Evolutionary conservation across 1,139 yeast species (phyloP).

Genomic region (Geotrichum bryndzae): DNA sequence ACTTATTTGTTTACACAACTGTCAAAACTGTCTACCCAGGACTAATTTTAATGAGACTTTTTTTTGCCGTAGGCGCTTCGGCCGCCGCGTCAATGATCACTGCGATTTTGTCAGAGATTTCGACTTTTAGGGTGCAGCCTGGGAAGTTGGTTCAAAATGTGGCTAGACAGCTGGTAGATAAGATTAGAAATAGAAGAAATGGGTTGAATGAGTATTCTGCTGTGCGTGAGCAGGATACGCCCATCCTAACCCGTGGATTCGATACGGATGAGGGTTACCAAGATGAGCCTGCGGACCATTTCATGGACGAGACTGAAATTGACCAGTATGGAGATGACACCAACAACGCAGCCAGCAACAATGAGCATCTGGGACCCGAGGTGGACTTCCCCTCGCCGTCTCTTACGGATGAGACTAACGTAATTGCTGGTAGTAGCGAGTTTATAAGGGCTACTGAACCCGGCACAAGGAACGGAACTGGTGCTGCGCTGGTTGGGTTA

Average conservation of each 20-base stretch:
- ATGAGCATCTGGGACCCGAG: conserved; percentile 8
- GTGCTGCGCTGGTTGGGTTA: conserved; percentile 57
- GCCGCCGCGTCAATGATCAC: conserved; percentile 44
- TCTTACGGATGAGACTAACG: conserved; percentile 2
- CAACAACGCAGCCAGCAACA: not conserved
- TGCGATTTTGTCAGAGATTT: conserved; percentile 49
- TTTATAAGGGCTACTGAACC: conserved; percentile 17
- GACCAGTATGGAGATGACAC: conserved; percentile 1
- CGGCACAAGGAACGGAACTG: conserved; percentile 43
- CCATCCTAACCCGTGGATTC: not conserved
- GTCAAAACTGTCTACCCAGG: conserved; percentile 44
- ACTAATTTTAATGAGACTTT: conserved; percentile 45
- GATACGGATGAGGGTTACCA: not conserved
- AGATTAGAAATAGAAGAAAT: not conserved
- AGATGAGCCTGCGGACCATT: not conserved
- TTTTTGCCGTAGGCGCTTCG: conserved; percentile 59
- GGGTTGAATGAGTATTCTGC: not conserved
- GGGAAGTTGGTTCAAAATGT: conserved; percentile 16
- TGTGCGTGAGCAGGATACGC: not conserved
- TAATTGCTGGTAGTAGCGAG: conserved; percentile 10
- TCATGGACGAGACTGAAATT: conserved; percentile 6
- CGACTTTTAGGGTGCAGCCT: conserved; percentile 35
- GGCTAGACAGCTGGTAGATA: not conserved
- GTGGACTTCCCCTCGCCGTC: conserved; percentile 6
- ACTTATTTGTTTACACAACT: conserved; percentile 48